Base-by-base conservation (phyloP, 441 rosid genomes). In the Pelargonium citronellum region DNA sequence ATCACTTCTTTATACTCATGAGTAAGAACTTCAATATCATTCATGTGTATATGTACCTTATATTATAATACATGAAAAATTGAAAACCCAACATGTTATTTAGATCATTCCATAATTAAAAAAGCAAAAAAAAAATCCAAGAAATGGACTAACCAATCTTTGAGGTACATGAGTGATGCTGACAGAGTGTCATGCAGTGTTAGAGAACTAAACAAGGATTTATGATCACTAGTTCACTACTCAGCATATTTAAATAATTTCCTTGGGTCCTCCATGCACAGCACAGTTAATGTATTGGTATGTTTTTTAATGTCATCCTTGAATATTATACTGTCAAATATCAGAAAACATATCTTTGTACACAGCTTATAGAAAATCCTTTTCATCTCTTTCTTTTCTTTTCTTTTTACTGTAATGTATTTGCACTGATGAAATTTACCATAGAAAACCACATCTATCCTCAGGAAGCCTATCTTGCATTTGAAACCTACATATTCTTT, bases 1-100 rank as follows among this genome's bases (percentile, higher is more conserved):
- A 39, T 39, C 43, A 39, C 10, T 39, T 39, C 43, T 39, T 39
- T 39, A 39, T 39, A 39, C 43, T 57, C 62, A 17, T 17, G 24
- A 57, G 62, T 58, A 58, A 58, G n/a, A 58, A 58, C 6, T 58
- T 58, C 22, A 58, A 58, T 58, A 57, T 57, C 64, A 9, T 58
- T 19, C 37, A 10, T 61, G 64, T 61, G 37, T 61, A 61, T 61
- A 61, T 22, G 15, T 61, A 61, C 12, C 51, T 46, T 11, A 22
- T 12, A 22, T 2, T 61, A 61, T 10, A 10, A 12, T 22, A 22
- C 34, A 58, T 20, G 64, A 19, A 19, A 58, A 58, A 3, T 61
- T 61, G 64, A 61, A 61, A 61, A 22, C 27, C 64, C 7, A 46
- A 6, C 51, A 46, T 46, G 51, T n/a, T 12, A 46, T 46, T 46